A percentile compares a stretch with the other conserved stretches of the same genome.
Conservation (phyloP, 2,329 filamentous ascomycete genomes). For the Sclerotinia sclerotiorum region DNA sequence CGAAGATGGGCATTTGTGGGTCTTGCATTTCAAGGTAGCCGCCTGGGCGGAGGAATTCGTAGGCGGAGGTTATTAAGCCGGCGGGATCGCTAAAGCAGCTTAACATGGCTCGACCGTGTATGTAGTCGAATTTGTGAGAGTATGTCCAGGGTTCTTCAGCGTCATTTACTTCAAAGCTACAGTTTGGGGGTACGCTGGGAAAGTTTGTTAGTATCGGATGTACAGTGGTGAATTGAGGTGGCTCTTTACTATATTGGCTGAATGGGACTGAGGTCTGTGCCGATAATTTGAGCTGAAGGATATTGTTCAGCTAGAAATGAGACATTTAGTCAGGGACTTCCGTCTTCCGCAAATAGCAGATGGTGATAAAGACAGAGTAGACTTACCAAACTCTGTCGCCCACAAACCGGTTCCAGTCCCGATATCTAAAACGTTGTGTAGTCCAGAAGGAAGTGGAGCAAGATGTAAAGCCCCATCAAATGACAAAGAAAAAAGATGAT, state of each 20-base stretch:
- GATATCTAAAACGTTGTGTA: slow-evolving; percentile 26
- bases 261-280: slow-evolving; percentile 39
- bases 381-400: slow-evolving; percentile 35
- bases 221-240: not conserved
- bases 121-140: slow-evolving; percentile 50
- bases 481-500: slow-evolving; percentile 27
- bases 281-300: slow-evolving; percentile 36
- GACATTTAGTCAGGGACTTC: not conserved
- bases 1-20: slow-evolving; percentile 7
- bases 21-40: slow-evolving; percentile 29
- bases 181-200: slow-evolving; percentile 47
- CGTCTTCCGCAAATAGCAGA: too few species aligned
- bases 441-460: slow-evolving; percentile 26
- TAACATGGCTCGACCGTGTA: slow-evolving; percentile 50
- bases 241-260: slow-evolving; percentile 32
- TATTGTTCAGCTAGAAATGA: slow-evolving; percentile 29
- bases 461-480: slow-evolving; percentile 25
- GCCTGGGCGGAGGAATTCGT: slow-evolving; percentile 14
- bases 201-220: not conserved
- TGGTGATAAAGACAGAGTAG: not conserved
- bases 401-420: slow-evolving; percentile 28
- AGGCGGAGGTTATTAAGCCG: slow-evolving; percentile 41
- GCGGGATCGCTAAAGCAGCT: slow-evolving; percentile 37
- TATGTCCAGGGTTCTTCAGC: slow-evolving; percentile 50
- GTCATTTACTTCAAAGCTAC: slow-evolving; percentile 54